A percentile compares a stretch with the other conserved stretches of the same genome.
Conservation (phyloP, 768 basidiomycete genomes). For the Amanita fuliginea region DNA sequence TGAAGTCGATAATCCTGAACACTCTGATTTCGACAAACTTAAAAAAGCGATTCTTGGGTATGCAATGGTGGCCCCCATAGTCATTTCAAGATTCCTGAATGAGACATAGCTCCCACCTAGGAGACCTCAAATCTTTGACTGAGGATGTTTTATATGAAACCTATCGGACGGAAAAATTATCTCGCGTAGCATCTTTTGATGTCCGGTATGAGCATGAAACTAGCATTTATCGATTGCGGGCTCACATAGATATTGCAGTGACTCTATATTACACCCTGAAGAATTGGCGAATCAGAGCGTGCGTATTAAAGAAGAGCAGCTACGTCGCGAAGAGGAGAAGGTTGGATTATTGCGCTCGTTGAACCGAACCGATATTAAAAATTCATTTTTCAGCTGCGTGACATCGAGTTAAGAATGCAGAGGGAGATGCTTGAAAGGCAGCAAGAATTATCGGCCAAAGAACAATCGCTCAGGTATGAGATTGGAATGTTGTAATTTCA, state of each 20-base stretch:
- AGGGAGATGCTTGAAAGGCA: constrained; percentile 82
- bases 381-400: constrained; percentile 44
- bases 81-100: constrained; percentile 7
- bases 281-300: constrained; percentile 81
- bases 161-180: constrained; percentile 84
- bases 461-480: constrained; percentile 59
- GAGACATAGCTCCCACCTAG: constrained; percentile 55
- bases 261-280: constrained; percentile 72
- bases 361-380: not conserved
- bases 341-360: constrained; percentile 17
- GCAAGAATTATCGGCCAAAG: constrained; percentile 79
- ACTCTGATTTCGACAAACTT: constrained; percentile 78
- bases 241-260: constrained; percentile 19
- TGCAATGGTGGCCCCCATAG: constrained; percentile 17
- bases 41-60: constrained; percentile 65
- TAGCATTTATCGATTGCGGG: not conserved
- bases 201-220: constrained; percentile 27
- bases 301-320: constrained; percentile 83
- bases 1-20: constrained; percentile 85
- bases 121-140: constrained; percentile 75
- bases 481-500: not conserved
- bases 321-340: constrained; percentile 82
- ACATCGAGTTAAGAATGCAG: constrained; percentile 78
- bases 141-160: constrained; percentile 82
- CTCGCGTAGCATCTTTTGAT: constrained; percentile 51